These are phyloP conservation scores for Ramichloridium luteum DNA, from an alignment of 2,329 filamentous ascomycete species.

Conservation along the genomic window DNA sequence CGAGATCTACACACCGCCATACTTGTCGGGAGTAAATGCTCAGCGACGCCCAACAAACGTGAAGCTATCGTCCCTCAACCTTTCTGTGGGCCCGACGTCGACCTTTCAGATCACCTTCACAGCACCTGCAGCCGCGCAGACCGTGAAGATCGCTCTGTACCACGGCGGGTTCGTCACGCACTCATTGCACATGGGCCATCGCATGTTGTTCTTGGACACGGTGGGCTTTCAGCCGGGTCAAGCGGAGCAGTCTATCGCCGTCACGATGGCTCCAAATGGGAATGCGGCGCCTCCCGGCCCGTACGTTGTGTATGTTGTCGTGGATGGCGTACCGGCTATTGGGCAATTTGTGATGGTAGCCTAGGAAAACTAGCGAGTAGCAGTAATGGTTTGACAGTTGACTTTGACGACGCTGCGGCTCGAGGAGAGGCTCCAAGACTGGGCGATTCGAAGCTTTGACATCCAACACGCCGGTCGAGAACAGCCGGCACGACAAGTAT, in stretches of 20 bases:
- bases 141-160: constrained; percentile 41
- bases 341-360: constrained; percentile 39
- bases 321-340: constrained; percentile 42
- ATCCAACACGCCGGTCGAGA: no score
- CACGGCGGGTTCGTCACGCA: constrained; percentile 51
- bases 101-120: constrained; percentile 39
- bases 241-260: constrained; percentile 35
- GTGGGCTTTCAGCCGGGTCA: constrained; percentile 34
- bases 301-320: constrained; percentile 48
- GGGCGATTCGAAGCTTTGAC: no score
- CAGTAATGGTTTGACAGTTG: no score
- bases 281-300: constrained; percentile 46
- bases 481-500: no score
- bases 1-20: constrained; percentile 50
- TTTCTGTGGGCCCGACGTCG: constrained; percentile 33
- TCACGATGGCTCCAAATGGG: constrained; percentile 41
- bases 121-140: constrained; percentile 30
- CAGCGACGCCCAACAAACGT: constrained; percentile 38
- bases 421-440: no score
- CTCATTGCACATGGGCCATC: constrained; percentile 49
- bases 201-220: constrained; percentile 43
- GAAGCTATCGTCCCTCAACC: constrained; percentile 30
- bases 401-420: no score
- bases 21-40: constrained; percentile 42
- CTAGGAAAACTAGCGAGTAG: no score